phyloP scores from a whole-genome alignment of 345 rosid species.

The Eucalyptus microcorys region DNA sequence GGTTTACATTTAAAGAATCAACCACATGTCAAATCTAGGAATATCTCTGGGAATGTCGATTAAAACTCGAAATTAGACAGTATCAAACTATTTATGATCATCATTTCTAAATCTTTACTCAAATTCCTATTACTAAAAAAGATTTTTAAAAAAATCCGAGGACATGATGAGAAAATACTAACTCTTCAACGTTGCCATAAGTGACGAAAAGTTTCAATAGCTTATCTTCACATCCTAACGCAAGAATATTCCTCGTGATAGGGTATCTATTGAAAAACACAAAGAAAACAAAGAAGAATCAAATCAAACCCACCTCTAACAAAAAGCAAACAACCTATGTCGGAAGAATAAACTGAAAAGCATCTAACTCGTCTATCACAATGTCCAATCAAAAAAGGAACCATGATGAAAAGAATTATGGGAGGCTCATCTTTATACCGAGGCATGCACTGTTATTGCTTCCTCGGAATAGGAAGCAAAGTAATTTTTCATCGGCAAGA shows the following conservation, averaged over 20 bases:
- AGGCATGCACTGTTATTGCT: constrained; percentile 15
- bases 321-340: background rate
- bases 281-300: background rate
- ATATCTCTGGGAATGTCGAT: background rate
- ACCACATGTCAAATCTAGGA: background rate
- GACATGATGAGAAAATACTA: background rate
- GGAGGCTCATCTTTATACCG: constrained; percentile 46
- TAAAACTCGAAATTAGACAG: background rate
- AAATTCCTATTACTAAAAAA: too few relatives aligned
- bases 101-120: background rate
- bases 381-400: background rate
- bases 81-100: background rate
- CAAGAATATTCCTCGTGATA: constrained; percentile 69
- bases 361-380: background rate
- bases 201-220: constrained; percentile 51
- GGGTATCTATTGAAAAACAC: constrained; percentile 26
- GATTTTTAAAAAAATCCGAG: background rate
- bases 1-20: constrained; percentile 48
- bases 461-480: background rate
- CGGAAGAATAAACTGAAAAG: background rate
- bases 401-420: constrained; percentile 10
- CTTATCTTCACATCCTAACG: constrained; percentile 78
- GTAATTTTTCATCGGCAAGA: background rate
- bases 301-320: background rate
- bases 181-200: constrained; percentile 87